Base-by-base conservation (phyloP, 2,329 filamentous ascomycete genomes). In the Dothistroma septosporum region DNA sequence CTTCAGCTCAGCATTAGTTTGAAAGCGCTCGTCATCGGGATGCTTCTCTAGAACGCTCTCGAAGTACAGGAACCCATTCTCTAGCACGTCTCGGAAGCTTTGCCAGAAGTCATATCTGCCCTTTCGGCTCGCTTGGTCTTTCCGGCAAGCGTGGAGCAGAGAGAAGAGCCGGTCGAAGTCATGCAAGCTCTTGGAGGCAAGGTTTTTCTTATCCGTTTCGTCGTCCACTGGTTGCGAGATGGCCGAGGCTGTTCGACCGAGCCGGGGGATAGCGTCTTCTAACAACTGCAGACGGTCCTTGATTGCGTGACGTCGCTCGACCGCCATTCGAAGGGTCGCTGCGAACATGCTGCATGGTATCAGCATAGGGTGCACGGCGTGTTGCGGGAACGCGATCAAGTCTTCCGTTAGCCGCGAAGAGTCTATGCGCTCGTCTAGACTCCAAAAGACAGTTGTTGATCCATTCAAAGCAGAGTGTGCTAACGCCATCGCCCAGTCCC, bases 341-440 rank as follows among this genome's bases (percentile, higher is more conserved):
- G 60, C 53, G 37, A 63, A 64, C 64, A 68, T 66, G 56, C 64
- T 67, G 55, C 64, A 63, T 1, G 65, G 65, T 7, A 67, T 58
- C 9, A 67, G 53, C 64, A 67, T 63, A 4, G 65, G 65, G 33
- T 67, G 65, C 4, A 57, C 53, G 8, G 62, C 52, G 21, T 58
- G 55, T 3, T 52, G n/a, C 19, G 55, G 57, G 19, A 66, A 59
- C 14, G 22, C 57, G 1, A 21, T 19, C 2, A 67, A 37, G 31
- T 65, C 61, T 4, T 54, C 53, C 5, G 59, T 24, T 9, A 65
- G 53, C 7, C 16, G 19, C 16, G 11, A 12, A 14, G 57, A 37
- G 22, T 64, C 49, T 14, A 63, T 58, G 1, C 48, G 24, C 8
- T 57, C n/a, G 19, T 63, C 64, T 1, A 66, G 48, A 32, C 63